Evolutionary conservation across 345 rosid species (phyloP).

Genomic region (Lagerstroemia speciosa): DNA sequence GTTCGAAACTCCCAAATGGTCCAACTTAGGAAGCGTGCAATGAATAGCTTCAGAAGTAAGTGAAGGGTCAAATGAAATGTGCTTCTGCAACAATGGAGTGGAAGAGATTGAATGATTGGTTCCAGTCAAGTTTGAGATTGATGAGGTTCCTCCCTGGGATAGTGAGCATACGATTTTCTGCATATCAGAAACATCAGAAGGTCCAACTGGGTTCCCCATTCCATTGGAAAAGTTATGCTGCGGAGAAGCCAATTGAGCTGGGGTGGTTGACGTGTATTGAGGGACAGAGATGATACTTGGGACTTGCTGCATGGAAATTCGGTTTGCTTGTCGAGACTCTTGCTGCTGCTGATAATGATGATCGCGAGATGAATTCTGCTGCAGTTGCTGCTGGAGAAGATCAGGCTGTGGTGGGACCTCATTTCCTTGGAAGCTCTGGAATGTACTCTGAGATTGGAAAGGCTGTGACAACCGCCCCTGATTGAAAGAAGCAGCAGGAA

Average conservation of each 20-base stretch:
- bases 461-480: slow-evolving; percentile 28
- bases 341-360: slow-evolving; percentile 21
- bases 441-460: slow-evolving; percentile 22
- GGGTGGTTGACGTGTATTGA: slow-evolving; percentile 18
- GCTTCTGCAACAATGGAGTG: slow-evolving; percentile 21
- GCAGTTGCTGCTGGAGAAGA: slow-evolving; percentile 18
- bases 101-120: slow-evolving; percentile 21
- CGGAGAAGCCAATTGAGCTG: slow-evolving; percentile 19
- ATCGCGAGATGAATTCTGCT: slow-evolving; percentile 12
- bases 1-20: slow-evolving; percentile 25
- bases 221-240: slow-evolving; percentile 23
- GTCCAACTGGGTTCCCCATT: slow-evolving; percentile 14
- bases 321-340: slow-evolving; percentile 23
- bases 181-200: slow-evolving; percentile 26
- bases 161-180: slow-evolving; percentile 26
- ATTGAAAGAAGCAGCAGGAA: slow-evolving; percentile 16
- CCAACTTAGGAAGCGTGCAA: slow-evolving; percentile 27
- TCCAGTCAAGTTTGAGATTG: slow-evolving; percentile 19
- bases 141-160: slow-evolving; percentile 25
- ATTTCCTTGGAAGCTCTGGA: slow-evolving; percentile 23
- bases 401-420: slow-evolving; percentile 25
- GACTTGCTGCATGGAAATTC: slow-evolving; percentile 22
- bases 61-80: slow-evolving; percentile 18
- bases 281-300: slow-evolving; percentile 25
- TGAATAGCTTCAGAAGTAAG: slow-evolving; percentile 19